These are phyloP conservation scores for Crotalaria pallida DNA, from an alignment of 306 rosid genomes.

Conservation along the genomic window DNA sequence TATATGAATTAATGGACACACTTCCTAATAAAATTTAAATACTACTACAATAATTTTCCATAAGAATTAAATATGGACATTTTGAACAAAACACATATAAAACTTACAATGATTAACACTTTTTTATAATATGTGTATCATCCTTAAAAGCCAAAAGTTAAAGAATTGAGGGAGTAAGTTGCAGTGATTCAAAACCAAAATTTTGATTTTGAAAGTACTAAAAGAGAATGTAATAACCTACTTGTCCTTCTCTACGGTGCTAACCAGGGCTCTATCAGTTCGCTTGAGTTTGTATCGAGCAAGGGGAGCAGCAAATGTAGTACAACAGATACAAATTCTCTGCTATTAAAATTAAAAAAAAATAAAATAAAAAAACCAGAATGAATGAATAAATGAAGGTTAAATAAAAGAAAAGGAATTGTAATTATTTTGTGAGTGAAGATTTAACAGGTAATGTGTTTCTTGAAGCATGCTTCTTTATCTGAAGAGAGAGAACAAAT, in stretches of 20 bases:
- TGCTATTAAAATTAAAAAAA: background rate
- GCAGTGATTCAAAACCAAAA: too few relatives aligned
- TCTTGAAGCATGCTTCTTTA: conserved; percentile 6
- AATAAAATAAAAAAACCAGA: too few relatives aligned
- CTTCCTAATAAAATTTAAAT: too few relatives aligned
- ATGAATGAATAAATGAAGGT: background rate
- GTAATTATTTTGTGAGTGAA: conserved; percentile 8
- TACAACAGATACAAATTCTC: conserved; percentile 11
- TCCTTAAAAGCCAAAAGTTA: too few relatives aligned
- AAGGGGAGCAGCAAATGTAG: background rate
- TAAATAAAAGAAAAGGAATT: background rate
- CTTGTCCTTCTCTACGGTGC: conserved; percentile 44
- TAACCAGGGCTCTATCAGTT: conserved; percentile 25
- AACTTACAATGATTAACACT: too few relatives aligned
- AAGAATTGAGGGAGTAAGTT: too few relatives aligned
- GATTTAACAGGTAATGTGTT: background rate
- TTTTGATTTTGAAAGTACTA: too few relatives aligned
- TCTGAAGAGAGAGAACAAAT: conserved; percentile 14
- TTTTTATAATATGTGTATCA: too few relatives aligned
- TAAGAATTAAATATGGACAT: too few relatives aligned
- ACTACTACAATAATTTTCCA: too few relatives aligned
- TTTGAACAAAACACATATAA: too few relatives aligned
- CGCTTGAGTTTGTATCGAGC: conserved; percentile 30
- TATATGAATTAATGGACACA: too few relatives aligned
- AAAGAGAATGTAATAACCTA: conserved; percentile 20